Evolutionary conservation across 1,139 yeast genomes (phyloP).

Genomic region (Suhomyces choctaworum): DNA sequence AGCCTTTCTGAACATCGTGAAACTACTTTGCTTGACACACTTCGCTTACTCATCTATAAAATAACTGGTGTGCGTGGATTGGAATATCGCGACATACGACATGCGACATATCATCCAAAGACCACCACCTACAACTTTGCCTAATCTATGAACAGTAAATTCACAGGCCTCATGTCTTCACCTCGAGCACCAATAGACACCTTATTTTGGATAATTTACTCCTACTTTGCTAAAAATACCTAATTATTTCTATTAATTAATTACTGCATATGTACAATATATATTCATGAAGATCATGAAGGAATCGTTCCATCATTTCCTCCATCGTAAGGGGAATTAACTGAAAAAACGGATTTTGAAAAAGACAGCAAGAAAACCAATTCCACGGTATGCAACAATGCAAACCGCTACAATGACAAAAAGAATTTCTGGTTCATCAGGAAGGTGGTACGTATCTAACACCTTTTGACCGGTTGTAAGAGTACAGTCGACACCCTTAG

Average conservation of each 20-base stretch:
- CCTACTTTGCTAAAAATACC: no score
- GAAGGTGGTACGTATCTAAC: slow-evolving; percentile 43
- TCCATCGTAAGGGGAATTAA: no score
- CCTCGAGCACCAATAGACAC: no score
- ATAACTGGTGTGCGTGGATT: slow-evolving; percentile 6
- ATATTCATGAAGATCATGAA: no score
- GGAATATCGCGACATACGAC: slow-evolving; percentile 6
- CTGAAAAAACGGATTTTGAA: slow-evolving; percentile 28
- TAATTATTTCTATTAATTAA: not conserved
- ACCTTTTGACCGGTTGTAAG: slow-evolving; percentile 53
- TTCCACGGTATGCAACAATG: slow-evolving; percentile 33
- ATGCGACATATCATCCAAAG: no score
- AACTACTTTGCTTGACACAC: not conserved
- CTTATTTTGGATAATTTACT: no score
- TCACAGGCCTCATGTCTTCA: no score
- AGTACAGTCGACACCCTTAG: slow-evolving; percentile 31
- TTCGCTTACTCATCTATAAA: slow-evolving; percentile 13
- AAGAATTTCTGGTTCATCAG: slow-evolving; percentile 14
- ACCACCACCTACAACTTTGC: no score
- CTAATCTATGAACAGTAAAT: no score
- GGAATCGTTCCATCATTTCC: no score
- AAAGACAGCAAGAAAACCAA: slow-evolving; percentile 30
- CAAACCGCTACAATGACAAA: slow-evolving; percentile 42
- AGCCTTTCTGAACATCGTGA: slow-evolving; percentile 27
- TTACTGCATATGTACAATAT: no score